Base-by-base conservation (phyloP, 345 rosid genomes). In the Toxicodendron radicans region DNA sequence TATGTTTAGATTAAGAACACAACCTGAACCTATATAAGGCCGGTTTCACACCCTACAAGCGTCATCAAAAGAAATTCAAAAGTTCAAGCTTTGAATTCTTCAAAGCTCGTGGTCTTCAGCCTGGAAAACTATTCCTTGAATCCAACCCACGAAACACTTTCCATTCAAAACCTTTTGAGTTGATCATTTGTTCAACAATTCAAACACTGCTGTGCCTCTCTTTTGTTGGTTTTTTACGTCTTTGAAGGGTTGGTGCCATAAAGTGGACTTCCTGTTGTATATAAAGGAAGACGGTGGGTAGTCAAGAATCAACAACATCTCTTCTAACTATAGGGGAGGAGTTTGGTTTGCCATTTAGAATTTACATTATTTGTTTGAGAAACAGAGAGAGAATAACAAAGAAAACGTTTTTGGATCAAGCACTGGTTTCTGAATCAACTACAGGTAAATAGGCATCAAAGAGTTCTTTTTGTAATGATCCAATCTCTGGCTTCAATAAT, bases 61-160 rank as follows among this genome's bases (percentile, higher is more conserved):
- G n/a, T n/a, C n/a, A n/a, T n/a, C n/a, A n/a, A n/a, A n/a, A n/a
- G 20, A 48, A 12, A 9, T 76, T 59, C 68, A 58, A 64, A 11
- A 3, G 7, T 69, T 45, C 63, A 61, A 74, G 65, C 77, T 78
- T 81, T 81, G 84, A 81, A 78, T 63, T 35, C 33, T 75, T 78
- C 77, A 75, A 77, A 73, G 38, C 70, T 78, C 79, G 79, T 78
- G 81, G 64, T 58, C 68, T 77, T 81, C 72, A 60, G 70, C 66
- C 61, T 53, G 21, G 58, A 58, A 72, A 68, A n/a, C 20, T 38
- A 45, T 3, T 38, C 48, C 33, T 68, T 68, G 77, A 73, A 32
- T 67, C 12, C 43, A 58, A 67, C 63, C 46, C 64, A 48, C 66
- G 14, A 35, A 1, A 23, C 0, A 51, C 5, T 64, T 72, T 68